Evolutionary conservation across 129 eudicot genomes (phyloP), one percentile per base, ranked within the genome.

Genomic region (Tagetes patula): DNA sequence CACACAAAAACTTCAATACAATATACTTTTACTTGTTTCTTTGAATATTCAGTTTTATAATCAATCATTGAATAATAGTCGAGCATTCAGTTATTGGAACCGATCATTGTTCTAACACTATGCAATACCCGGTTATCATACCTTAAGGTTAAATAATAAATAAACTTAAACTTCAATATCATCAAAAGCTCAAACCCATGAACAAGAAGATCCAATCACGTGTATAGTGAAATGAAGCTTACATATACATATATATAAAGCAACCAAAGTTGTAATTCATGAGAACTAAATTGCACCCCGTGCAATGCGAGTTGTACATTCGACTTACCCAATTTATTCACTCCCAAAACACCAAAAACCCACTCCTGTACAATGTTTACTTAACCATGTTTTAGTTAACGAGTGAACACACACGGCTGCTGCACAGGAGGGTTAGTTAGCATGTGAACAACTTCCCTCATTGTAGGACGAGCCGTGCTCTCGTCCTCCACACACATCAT

Each of bases 401-500:
- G 3, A 53, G 49, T 36, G 1, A 53, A 2, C 3, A 78, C 67
- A 10, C 72, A 71, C 32, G 59, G 38, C 42, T 33, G 58, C 31
- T 62, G 31, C 48, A n/a, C 3, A 46, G 83, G 82, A 54, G 85
- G 87, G 77, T 89, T 89, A 6, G 92, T 81, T 27, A 94, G 91
- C 96, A 82, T 86, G 45, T 90, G 96, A 70, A 90, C 98, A 2
- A 94, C 97, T 75, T 87, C 97, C 80, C 98, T 84, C 98, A 94
- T 94, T 3, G 87, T 86, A 2, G 98, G 98, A 76, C 98, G 78
- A 2, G 79, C 76, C 4, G 85, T 48, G 43, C 96, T 86, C 76
- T 94, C 98, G 10, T 94, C 98, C 75, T 90, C 96, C 6, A 90
- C 98, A 64, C 98, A 94, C 90, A 86, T 65, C 96, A 94, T 90